These are phyloP conservation scores for Kuraishia ogatae DNA, from an alignment of 805 yeast species.

Conservation along the genomic window DNA sequence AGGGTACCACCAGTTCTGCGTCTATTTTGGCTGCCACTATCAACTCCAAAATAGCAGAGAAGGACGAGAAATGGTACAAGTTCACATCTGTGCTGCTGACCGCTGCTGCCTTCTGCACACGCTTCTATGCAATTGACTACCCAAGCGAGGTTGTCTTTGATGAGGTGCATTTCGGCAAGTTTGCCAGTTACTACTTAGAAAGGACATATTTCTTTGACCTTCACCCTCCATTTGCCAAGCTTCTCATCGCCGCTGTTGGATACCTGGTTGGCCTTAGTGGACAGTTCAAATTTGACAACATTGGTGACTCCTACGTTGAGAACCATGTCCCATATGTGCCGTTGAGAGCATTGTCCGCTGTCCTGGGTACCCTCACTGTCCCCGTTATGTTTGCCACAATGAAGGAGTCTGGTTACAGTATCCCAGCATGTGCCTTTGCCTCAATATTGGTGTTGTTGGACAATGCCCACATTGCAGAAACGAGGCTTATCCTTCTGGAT, in stretches of 20 bases:
- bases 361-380: conserved; percentile 74
- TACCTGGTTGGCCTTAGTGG: conserved; percentile 88
- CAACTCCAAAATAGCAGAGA: conserved; percentile 13
- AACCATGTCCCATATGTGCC: conserved; percentile 83
- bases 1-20: neutral
- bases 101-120: conserved; percentile 33
- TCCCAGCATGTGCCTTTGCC: conserved; percentile 72
- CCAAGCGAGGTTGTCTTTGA: conserved; percentile 79
- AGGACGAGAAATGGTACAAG: conserved; percentile 19
- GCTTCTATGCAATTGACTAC: conserved; percentile 53
- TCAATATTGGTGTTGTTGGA: conserved; percentile 72
- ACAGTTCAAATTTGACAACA: conserved; percentile 80
- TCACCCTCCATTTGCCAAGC: conserved; percentile 97
- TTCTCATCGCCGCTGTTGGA: conserved; percentile 86
- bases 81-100: conserved; percentile 31
- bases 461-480: conserved; percentile 84
- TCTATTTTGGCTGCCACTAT: neutral
- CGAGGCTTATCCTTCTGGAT: conserved; percentile 85
- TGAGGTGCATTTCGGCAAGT: conserved; percentile 83
- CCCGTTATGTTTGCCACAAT: conserved; percentile 79
- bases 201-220: conserved; percentile 91
- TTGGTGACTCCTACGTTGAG: conserved; percentile 74
- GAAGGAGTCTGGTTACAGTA: conserved; percentile 75
- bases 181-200: conserved; percentile 78
- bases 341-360: conserved; percentile 68